Evolutionary conservation across 176 grass and related monocot species (phyloP).

Genomic region (Cymbopogon citratus): DNA sequence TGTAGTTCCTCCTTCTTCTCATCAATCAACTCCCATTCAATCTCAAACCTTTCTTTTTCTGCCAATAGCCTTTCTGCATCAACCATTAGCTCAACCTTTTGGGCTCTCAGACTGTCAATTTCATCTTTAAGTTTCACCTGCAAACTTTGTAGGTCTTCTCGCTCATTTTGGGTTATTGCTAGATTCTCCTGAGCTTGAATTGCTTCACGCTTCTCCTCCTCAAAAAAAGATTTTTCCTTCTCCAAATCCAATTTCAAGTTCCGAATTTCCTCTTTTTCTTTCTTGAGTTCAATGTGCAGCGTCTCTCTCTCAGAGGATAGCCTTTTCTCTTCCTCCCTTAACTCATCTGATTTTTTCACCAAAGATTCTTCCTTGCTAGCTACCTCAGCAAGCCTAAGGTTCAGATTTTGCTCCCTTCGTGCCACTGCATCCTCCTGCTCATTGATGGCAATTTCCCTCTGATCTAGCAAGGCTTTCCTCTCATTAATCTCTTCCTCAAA

Average conservation of each 20-base stretch:
- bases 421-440: slow-evolving; percentile 31
- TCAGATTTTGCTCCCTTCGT: slow-evolving; percentile 36
- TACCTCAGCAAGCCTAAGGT: slow-evolving; percentile 41
- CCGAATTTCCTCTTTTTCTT: slow-evolving; percentile 50
- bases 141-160: slow-evolving; percentile 51
- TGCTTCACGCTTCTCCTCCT: slow-evolving; percentile 57
- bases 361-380: slow-evolving; percentile 54
- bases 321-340: slow-evolving; percentile 47
- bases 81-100: slow-evolving; percentile 55
- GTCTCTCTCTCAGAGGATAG: slow-evolving; percentile 35
- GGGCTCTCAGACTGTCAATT: slow-evolving; percentile 87
- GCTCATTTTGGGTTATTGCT: slow-evolving; percentile 64
- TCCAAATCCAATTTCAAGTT: slow-evolving; percentile 65
- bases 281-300: slow-evolving; percentile 27
- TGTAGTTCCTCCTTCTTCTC: slow-evolving; percentile 77
- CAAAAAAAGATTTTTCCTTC: slow-evolving; percentile 52
- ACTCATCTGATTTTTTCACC: slow-evolving; percentile 41
- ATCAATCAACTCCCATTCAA: slow-evolving; percentile 90
- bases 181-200: slow-evolving; percentile 48
- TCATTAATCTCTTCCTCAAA: slow-evolving; percentile 50
- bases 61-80: slow-evolving; percentile 76
- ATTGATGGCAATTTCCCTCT: slow-evolving; percentile 49
- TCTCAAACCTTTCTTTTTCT: slow-evolving; percentile 94
- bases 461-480: slow-evolving; percentile 36
- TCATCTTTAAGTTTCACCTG: slow-evolving; percentile 88